These are phyloP conservation scores for Podila verticillata DNA, from an alignment of 192 early-diverging fungal species.

Conservation along the genomic window DNA sequence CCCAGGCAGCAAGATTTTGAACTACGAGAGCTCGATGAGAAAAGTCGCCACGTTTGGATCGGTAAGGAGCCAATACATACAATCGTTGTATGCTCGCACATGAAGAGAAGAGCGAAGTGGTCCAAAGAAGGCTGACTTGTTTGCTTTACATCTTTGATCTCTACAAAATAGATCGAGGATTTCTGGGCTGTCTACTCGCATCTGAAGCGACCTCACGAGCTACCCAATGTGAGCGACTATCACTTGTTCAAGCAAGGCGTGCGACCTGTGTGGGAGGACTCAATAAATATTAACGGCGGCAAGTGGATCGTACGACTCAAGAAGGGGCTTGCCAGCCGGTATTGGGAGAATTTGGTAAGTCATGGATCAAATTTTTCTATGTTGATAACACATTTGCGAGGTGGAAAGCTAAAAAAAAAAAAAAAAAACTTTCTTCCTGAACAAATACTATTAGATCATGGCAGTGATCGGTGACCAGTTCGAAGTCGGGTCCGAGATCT, in stretches of 20 bases:
- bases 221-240: constrained; percentile 89
- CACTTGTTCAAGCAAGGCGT: constrained; percentile 93
- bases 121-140: not conserved
- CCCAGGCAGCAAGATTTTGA: constrained; percentile 83
- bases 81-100: too few species aligned
- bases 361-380: too few species aligned
- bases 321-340: constrained; percentile 90
- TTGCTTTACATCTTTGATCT: not conserved
- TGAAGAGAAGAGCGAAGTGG: too few species aligned
- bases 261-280: constrained; percentile 95
- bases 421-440: too few species aligned
- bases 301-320: constrained; percentile 96
- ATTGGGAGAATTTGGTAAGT: constrained; percentile 89
- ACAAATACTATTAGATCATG: constrained; percentile 61
- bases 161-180: constrained; percentile 65
- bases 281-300: constrained; percentile 84
- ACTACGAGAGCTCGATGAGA: constrained; percentile 91
- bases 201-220: constrained; percentile 82
- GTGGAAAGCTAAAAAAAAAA: too few species aligned
- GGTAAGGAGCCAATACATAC: constrained; percentile 43
- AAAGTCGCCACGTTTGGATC: constrained; percentile 82
- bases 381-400: too few species aligned
- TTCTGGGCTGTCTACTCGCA: constrained; percentile 85
- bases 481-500: constrained; percentile 87
- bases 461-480: constrained; percentile 93